Evolutionary conservation across 495 filamentous ascomycete species (phyloP).

Genomic region (Penicillium soppii): DNA sequence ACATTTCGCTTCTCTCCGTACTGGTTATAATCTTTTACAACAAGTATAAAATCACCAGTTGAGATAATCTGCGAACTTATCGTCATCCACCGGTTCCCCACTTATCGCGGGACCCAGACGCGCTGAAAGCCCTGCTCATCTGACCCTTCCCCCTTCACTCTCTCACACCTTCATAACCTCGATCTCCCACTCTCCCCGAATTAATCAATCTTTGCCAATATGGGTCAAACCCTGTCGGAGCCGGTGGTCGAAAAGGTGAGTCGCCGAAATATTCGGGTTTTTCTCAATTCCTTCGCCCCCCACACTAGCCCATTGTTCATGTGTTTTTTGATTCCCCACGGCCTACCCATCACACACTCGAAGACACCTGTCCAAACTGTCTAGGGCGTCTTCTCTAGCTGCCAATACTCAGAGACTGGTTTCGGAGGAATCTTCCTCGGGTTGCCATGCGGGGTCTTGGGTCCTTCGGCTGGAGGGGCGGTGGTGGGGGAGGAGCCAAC

Average conservation of each 20-base stretch:
- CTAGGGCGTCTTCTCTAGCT: background rate
- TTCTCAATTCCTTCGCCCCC: slow-evolving; percentile 23
- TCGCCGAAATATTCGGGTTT: slow-evolving; percentile 22
- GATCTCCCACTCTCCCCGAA: slow-evolving; percentile 11
- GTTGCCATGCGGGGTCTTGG: slow-evolving; percentile 25
- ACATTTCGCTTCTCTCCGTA: no score
- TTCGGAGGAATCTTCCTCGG: slow-evolving; percentile 4
- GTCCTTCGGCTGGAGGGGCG: slow-evolving; percentile 26
- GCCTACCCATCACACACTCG: background rate
- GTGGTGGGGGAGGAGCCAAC: slow-evolving; percentile 5
- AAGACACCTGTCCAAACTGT: background rate
- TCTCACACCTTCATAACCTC: slow-evolving; percentile 12
- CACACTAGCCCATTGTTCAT: slow-evolving; percentile 26
- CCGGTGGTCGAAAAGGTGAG: slow-evolving; percentile 97
- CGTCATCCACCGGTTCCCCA: slow-evolving; percentile 28
- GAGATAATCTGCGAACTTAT: slow-evolving; percentile 4
- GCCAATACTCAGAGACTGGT: background rate
- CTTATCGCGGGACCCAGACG: slow-evolving; percentile 31
- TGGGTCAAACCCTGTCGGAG: slow-evolving; percentile 99
- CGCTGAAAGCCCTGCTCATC: slow-evolving; percentile 34
- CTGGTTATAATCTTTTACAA: no score
- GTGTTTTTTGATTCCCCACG: slow-evolving; percentile 18
- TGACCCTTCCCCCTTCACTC: slow-evolving; percentile 21
- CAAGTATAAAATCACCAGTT: background rate
- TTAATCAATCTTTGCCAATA: slow-evolving; percentile 44